A percentile compares a stretch with the other conserved stretches of the same genome.
phyloP scores from a whole-genome alignment of 148 eudicot species.

The Rhododendron mucronatum region DNA sequence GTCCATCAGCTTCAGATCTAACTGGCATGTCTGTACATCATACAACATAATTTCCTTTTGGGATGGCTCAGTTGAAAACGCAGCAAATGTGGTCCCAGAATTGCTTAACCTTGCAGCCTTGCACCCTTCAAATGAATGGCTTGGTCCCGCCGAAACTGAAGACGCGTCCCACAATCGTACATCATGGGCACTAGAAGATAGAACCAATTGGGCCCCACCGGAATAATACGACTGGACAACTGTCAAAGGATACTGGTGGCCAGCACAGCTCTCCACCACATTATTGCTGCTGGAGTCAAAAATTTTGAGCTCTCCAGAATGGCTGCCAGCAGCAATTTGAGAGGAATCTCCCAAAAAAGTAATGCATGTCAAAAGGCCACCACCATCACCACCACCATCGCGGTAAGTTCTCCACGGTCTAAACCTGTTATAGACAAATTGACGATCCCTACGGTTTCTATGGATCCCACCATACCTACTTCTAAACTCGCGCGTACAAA shows the following conservation, averaged over 20 bases:
- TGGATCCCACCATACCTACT: slow-evolving; percentile 84
- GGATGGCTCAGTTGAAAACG: slow-evolving; percentile 63
- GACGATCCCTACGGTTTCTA: slow-evolving; percentile 83
- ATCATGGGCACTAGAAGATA: slow-evolving; percentile 79
- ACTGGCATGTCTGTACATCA: slow-evolving; percentile 62
- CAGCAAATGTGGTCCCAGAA: slow-evolving; percentile 65
- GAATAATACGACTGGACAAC: slow-evolving; percentile 59
- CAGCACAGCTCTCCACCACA: slow-evolving; percentile 61
- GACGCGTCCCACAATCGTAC: slow-evolving; percentile 91
- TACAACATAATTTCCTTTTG: slow-evolving; percentile 72
- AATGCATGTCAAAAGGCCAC: slow-evolving; percentile 68
- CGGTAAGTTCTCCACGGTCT: slow-evolving; percentile 92
- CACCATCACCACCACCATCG: slow-evolving; percentile 71
- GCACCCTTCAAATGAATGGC: slow-evolving; percentile 73
- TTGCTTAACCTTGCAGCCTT: slow-evolving; percentile 73
- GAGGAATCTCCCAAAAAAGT: slow-evolving; percentile 86
- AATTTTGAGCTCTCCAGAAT: slow-evolving; percentile 84
- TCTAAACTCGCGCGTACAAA: slow-evolving; percentile 82
- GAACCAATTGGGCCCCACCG: slow-evolving; percentile 56
- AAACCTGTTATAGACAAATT: slow-evolving; percentile 87
- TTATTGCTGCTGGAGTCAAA: slow-evolving; percentile 70
- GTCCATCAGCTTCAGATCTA: slow-evolving; percentile 66
- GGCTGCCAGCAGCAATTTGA: slow-evolving; percentile 82
- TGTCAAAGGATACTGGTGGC: slow-evolving; percentile 65
- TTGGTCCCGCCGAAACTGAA: slow-evolving; percentile 73